These are phyloP conservation scores for Dipteronia sinensis DNA, from an alignment of 345 rosid genomes.

Conservation along the genomic window DNA sequence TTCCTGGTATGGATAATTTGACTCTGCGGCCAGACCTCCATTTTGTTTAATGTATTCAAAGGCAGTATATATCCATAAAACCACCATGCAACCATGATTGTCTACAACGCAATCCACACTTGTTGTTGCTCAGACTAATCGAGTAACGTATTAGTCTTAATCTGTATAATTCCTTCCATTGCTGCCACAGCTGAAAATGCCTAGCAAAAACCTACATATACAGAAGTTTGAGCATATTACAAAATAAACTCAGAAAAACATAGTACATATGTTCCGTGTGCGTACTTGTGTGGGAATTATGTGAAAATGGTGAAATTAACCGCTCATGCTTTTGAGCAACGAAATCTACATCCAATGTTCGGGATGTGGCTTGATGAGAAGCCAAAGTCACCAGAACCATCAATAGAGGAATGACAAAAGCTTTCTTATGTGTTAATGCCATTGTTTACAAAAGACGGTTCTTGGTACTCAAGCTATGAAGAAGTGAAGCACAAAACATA, in stretches of 20 bases:
- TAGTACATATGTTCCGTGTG: too few relatives aligned
- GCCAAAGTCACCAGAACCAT: background rate
- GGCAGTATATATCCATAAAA: constrained; percentile 35
- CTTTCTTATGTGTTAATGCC: background rate
- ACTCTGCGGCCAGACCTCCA: too few relatives aligned
- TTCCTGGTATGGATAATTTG: too few relatives aligned
- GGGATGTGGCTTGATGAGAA: background rate
- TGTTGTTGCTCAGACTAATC: constrained; percentile 64
- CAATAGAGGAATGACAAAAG: background rate
- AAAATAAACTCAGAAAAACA: background rate
- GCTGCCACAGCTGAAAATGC: constrained; percentile 62
- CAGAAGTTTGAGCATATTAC: too few relatives aligned
- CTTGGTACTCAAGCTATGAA: background rate
- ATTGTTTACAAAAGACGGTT: background rate
- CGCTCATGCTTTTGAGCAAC: constrained; percentile 1
- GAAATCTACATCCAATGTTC: background rate
- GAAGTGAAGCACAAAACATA: background rate
- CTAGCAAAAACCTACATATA: constrained; percentile 50
- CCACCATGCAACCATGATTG: constrained; percentile 50
- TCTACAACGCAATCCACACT: constrained; percentile 45
- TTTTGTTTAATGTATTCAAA: constrained; percentile 29
- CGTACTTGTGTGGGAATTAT: too few relatives aligned
- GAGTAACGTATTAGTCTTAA: constrained; percentile 35
- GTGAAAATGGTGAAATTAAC: background rate
- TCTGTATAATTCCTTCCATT: constrained; percentile 38